phyloP scores from a whole-genome alignment of 345 rosid genomes.

The Zanthoxylum bungeanum region DNA sequence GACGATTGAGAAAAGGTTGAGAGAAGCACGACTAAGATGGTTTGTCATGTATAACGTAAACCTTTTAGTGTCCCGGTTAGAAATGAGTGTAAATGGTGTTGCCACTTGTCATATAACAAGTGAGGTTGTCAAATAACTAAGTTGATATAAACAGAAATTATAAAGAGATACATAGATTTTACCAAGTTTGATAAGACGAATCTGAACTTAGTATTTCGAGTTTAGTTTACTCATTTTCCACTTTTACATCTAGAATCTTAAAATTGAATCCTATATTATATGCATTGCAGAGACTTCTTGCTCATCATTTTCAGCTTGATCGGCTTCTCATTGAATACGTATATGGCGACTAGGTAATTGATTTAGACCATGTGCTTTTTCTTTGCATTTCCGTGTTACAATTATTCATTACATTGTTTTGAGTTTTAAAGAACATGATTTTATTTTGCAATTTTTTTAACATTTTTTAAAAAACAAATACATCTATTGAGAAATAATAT shows the following conservation, averaged over 20 bases:
- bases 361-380: neutral
- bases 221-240: neutral
- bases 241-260: neutral
- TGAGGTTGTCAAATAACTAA: too few species aligned
- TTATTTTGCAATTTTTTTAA: neutral
- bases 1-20: too few species aligned
- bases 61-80: too few species aligned
- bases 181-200: too few species aligned
- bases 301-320: conserved; percentile 78
- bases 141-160: too few species aligned
- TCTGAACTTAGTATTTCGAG: neutral
- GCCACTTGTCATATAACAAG: too few species aligned
- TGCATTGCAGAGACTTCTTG: conserved; percentile 65
- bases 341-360: conserved; percentile 45
- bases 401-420: neutral
- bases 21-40: too few species aligned
- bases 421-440: neutral
- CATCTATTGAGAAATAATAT: too few species aligned
- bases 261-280: neutral
- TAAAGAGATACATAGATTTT: too few species aligned
- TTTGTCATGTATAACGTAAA: too few species aligned
- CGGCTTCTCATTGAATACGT: conserved; percentile 68
- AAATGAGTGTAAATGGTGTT: too few species aligned
- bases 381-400: neutral
- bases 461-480: too few species aligned